phyloP scores from a whole-genome alignment of 805 yeast genomes.

The Groenewaldozyma salmanticensis region DNA sequence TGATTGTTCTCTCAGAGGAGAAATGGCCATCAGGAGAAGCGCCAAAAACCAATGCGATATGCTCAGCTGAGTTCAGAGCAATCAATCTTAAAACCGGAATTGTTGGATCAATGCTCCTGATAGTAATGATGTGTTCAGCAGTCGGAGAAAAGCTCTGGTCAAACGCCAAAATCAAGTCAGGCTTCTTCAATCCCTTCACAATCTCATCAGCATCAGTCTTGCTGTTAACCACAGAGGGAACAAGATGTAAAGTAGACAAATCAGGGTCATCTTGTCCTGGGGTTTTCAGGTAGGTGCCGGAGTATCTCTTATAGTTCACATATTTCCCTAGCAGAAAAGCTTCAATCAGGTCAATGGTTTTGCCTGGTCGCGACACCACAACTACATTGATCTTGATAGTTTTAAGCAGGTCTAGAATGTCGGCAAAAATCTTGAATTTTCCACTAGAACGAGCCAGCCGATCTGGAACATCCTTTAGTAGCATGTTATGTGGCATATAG shows the following conservation, averaged over 20 bases:
- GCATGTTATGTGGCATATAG: conserved; percentile 70
- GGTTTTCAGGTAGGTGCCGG: conserved; percentile 54
- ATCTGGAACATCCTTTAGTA: conserved; percentile 59
- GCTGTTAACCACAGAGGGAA: conserved; percentile 34
- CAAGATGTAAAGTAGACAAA: conserved; percentile 32
- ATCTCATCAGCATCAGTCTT: conserved; percentile 17
- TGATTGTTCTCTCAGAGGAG: conserved; percentile 9
- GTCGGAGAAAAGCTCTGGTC: conserved; percentile 49
- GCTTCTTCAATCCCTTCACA: conserved; percentile 17
- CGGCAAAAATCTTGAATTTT: conserved; percentile 63
- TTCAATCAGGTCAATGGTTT: conserved; percentile 67
- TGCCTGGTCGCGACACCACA: conserved; percentile 58
- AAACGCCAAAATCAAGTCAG: conserved; percentile 54
- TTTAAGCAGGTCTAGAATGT: conserved; percentile 48
- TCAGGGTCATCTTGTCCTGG: conserved; percentile 21
- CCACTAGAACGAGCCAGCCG: conserved; percentile 73
- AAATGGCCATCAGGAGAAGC: conserved; percentile 3
- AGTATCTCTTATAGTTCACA: conserved; percentile 53
- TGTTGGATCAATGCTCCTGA: conserved; percentile 20
- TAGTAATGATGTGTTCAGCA: conserved; percentile 26
- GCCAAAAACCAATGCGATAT: conserved; percentile 49
- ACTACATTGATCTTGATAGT: conserved; percentile 45
- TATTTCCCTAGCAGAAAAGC: conserved; percentile 66
- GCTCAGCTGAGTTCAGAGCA: conserved; percentile 77
- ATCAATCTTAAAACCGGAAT: conserved; percentile 61